Percentiles rank a stretch among this genome's conserved stretches.
Conservation (phyloP, 1,139 yeast genomes). For the Suhomyces maxii region DNA sequence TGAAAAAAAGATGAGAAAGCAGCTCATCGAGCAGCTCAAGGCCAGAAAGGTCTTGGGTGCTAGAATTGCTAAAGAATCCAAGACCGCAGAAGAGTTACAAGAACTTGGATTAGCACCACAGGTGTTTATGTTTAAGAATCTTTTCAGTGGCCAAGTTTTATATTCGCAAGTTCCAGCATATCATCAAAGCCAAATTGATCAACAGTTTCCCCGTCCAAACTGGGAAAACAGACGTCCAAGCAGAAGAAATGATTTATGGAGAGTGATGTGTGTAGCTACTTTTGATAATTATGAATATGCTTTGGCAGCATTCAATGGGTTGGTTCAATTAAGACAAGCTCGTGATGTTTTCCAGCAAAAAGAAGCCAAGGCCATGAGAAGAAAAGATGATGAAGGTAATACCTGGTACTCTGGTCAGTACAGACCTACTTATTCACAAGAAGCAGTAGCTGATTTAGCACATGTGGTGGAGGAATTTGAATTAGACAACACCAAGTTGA, state of each 20-base stretch:
- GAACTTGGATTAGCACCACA: slow-evolving; percentile 68
- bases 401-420: slow-evolving; percentile 85
- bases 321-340: slow-evolving; percentile 69
- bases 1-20: slow-evolving; percentile 52
- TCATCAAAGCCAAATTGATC: slow-evolving; percentile 69
- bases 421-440: slow-evolving; percentile 89
- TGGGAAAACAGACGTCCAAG: slow-evolving; percentile 86
- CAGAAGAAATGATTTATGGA: slow-evolving; percentile 84
- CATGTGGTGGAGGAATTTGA: slow-evolving; percentile 67
- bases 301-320: slow-evolving; percentile 69
- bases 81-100: slow-evolving; percentile 32
- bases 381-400: slow-evolving; percentile 73
- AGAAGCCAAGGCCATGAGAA: slow-evolving; percentile 68
- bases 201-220: slow-evolving; percentile 74
- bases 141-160: slow-evolving; percentile 85
- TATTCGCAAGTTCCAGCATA: slow-evolving; percentile 82
- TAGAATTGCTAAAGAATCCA: slow-evolving; percentile 44
- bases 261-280: slow-evolving; percentile 84
- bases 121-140: slow-evolving; percentile 77
- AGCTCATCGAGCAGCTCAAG: slow-evolving; percentile 48
- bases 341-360: slow-evolving; percentile 62
- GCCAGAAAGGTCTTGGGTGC: slow-evolving; percentile 47
- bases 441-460: slow-evolving; percentile 84
- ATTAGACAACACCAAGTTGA: slow-evolving; percentile 50
- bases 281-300: slow-evolving; percentile 66